These are phyloP conservation scores for Phytopythium montanum DNA, from an alignment of 352 stramenopile genomes.

Conservation along the genomic window DNA sequence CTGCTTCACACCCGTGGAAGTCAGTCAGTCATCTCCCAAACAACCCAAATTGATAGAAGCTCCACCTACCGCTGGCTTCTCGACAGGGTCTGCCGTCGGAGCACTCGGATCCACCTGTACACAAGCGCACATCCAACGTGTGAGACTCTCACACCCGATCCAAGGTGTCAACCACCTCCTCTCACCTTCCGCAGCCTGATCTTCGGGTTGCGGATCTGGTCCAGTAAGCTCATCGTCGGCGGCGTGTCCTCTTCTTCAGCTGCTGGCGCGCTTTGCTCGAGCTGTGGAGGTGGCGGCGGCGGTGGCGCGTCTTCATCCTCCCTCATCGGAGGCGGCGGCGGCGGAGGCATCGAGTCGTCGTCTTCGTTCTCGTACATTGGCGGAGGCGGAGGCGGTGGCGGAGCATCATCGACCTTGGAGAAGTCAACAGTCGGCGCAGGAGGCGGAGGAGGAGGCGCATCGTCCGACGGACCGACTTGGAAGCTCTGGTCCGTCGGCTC, in stretches of 20 bases:
- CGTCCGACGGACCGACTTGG: conserved; percentile 67
- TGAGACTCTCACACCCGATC: neutral
- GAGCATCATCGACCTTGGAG: conserved; percentile 33
- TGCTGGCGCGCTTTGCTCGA: conserved; percentile 18
- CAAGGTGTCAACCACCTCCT: neutral
- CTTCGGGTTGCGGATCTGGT: conserved; percentile 59
- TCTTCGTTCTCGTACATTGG: conserved; percentile 36
- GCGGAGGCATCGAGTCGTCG: conserved; percentile 36
- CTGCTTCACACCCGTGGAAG: neutral
- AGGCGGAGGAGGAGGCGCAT: conserved; percentile 56
- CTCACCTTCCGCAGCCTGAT: conserved; percentile 50
- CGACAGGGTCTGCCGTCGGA: conserved; percentile 22
- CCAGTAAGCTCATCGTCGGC: conserved; percentile 36
- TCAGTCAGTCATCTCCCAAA: neutral
- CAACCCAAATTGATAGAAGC: neutral
- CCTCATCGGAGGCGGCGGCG: conserved; percentile 34
- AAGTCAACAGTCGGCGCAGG: conserved; percentile 59
- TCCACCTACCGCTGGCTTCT: conserved; percentile 28
- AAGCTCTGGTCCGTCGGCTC: conserved; percentile 54
- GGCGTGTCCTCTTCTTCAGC: conserved; percentile 26
- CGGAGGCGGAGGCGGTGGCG: conserved; percentile 50
- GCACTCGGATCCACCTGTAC: conserved; percentile 35
- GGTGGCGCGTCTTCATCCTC: conserved; percentile 39
- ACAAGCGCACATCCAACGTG: neutral
- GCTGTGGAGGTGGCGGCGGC: conserved; percentile 39